Evolutionary conservation across 2,329 filamentous ascomycete genomes (phyloP), one percentile per base, ranked within the genome.

Genomic region (Aspergillaceae sp.): DNA sequence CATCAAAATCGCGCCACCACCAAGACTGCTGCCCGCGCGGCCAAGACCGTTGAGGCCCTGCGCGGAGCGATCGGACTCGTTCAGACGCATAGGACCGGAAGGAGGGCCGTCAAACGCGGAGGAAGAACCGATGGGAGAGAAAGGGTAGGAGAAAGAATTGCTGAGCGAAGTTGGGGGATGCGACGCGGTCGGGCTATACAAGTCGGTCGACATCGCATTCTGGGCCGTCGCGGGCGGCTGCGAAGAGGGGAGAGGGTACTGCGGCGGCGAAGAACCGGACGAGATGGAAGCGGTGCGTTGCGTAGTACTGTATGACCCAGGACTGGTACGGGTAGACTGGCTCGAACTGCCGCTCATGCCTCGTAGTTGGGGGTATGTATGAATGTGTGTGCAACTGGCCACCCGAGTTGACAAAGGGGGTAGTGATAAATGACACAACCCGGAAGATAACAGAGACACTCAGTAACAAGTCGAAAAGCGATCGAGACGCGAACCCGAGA

Each of bases 1-100:
- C 66, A 84, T 71, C 46, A 79, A 62, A 49, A 84, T 71, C 40
- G 69, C 65, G 40, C 67, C 62, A 43, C 59, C 61, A 19, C 56
- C 62, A 38, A 62, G 55, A 43, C 55, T 59, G 34, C 56, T 61
- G 40, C 47, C 52, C n/a, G 54, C 49, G 44, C 59, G 58, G 43
- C 56, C 55, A 37, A 66, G 59, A 52, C 63, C 62, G 50, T 65
- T 67, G 38, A 68, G 57, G 49, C 57, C 53, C 51, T 64, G 63
- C 47, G 61, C 54, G 45, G 62, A 59, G 43, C 62, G 58, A 51
- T 68, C 65, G 47, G 61, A 52, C 11, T 67, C 64, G 34, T 52
- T 53, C 36, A 63, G 55, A 53, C 61, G 64, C 62, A 66, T 68
- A 51, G 56, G 58, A 56, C 50, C 54, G 34, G 57, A 40, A 37